A percentile compares a stretch with the other conserved stretches of the same genome.
These are phyloP conservation scores for Hylodesmum podocarpum DNA, from an alignment of 306 rosid species.

Conservation along the genomic window DNA sequence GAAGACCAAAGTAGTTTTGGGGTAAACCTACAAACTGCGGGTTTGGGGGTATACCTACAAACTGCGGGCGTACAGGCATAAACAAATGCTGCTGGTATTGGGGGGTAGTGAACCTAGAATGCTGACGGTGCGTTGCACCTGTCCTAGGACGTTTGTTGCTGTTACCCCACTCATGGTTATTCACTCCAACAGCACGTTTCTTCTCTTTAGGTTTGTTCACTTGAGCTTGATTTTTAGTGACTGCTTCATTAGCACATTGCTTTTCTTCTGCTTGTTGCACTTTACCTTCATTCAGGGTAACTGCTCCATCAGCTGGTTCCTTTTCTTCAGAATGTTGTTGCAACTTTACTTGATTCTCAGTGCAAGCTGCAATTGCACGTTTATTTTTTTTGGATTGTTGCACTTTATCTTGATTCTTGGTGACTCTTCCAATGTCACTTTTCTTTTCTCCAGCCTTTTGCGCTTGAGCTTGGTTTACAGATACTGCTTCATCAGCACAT, in stretches of 20 bases:
- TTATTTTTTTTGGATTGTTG: background rate
- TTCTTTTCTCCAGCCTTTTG: background rate
- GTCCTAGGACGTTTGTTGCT: slow-evolving; percentile 37
- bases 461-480: background rate
- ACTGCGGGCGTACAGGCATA: background rate
- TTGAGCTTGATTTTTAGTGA: background rate
- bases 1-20: background rate
- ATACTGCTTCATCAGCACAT: background rate
- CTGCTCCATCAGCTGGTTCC: background rate
- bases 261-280: background rate
- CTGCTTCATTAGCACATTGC: background rate
- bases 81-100: background rate
- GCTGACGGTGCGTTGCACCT: background rate
- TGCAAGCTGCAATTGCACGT: background rate
- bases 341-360: background rate
- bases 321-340: background rate
- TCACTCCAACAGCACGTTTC: slow-evolving; percentile 4
- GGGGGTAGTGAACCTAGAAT: background rate
- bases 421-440: background rate
- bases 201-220: background rate
- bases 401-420: background rate
- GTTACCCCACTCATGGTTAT: background rate
- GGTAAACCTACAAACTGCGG: background rate
- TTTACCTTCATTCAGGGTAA: background rate
- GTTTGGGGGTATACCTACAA: slow-evolving; percentile 1